Percentiles rank a stretch among this genome's conserved stretches.
Conservation (phyloP, 2,329 filamentous ascomycete species). For the Aspergillus terreus region DNA sequence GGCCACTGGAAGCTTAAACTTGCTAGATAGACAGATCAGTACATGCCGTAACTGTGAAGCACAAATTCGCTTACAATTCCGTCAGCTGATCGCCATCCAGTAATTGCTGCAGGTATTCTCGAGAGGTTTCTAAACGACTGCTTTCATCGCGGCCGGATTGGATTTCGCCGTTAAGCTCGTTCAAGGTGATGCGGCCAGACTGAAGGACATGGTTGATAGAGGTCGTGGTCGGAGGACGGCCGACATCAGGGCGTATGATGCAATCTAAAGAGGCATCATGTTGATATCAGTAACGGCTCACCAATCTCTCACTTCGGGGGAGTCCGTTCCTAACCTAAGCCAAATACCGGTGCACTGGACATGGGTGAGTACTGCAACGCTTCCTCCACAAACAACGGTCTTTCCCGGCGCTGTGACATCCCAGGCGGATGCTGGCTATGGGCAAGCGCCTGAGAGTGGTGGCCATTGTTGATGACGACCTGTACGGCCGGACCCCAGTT, state of each 20-base stretch:
- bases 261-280: conserved; percentile 29
- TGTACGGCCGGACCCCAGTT: conserved; percentile 38
- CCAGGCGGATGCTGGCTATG: conserved; percentile 24
- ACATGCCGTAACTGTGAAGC: conserved; percentile 6
- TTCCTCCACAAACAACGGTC: conserved; percentile 44
- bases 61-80: conserved; percentile 36
- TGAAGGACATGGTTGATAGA: conserved; percentile 48
- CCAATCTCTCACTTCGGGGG: conserved; percentile 5
- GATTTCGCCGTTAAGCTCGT: conserved; percentile 69
- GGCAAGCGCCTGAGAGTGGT: conserved; percentile 25
- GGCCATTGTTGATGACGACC: conserved; percentile 37
- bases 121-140: conserved; percentile 64
- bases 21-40: conserved; percentile 27
- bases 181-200: conserved; percentile 52
- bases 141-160: conserved; percentile 54
- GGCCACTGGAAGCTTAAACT: conserved; percentile 39
- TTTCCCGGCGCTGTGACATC: conserved; percentile 23
- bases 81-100: conserved; percentile 63
- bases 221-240: conserved; percentile 37
- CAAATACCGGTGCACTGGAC: conserved; percentile 47
- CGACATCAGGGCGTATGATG: conserved; percentile 40
- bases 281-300: conserved; percentile 20
- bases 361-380: conserved; percentile 49
- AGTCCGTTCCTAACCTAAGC: conserved; percentile 34
- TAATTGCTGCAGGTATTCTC: conserved; percentile 71